Base-by-base conservation (phyloP, 371 early-diverging fungal genomes). In the Apophysomyces ossiformis region DNA sequence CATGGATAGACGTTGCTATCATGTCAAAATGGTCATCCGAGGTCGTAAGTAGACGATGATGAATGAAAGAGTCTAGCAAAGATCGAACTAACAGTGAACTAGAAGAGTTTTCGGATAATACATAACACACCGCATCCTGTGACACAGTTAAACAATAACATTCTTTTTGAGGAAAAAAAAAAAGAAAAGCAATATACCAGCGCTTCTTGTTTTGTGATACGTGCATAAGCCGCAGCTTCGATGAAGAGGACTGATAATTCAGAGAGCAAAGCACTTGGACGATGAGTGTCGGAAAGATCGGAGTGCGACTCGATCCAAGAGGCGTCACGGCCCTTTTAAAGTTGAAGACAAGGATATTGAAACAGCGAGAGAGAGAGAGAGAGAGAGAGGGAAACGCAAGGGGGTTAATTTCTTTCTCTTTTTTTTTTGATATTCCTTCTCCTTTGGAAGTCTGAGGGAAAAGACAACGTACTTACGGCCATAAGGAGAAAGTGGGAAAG, bases 151-250 rank as follows among this genome's bases (percentile, higher is more conserved):
- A 41, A 41, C 13, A 2, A 41, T 41, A 41, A 5, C 13, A 41
- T 8, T 8, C 8, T 41, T 11, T 13, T 11, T 13, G 13, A 1
- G 13, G 13, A 41, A 13, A 63, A 44, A 37, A 57, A 15, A 43
- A 61, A 41, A 46, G 56, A 18, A 45, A 47, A 43, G 38, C 44
- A 16, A 7, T 50, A 57, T 73, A 71, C 75, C 68, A 70, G 9
- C 12, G 69, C 70, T 38, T 77, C 71, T 61, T 77, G 72, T 67
- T 69, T 68, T 65, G 69, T 70, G 47, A 67, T 67, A 64, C 36
- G 61, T 45, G 16, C 67, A 66, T 65, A 76, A 35, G 60, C 70
- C 58, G 57, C 70, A 56, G 65, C 76, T 54, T 64, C 70, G 54
- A 66, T 38, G 64, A 71, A 66, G 15, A 37, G 26, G 7, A 37